phyloP scores from a whole-genome alignment of 1,284 basidiomycete species.

The Heterobasidion irregulare region DNA sequence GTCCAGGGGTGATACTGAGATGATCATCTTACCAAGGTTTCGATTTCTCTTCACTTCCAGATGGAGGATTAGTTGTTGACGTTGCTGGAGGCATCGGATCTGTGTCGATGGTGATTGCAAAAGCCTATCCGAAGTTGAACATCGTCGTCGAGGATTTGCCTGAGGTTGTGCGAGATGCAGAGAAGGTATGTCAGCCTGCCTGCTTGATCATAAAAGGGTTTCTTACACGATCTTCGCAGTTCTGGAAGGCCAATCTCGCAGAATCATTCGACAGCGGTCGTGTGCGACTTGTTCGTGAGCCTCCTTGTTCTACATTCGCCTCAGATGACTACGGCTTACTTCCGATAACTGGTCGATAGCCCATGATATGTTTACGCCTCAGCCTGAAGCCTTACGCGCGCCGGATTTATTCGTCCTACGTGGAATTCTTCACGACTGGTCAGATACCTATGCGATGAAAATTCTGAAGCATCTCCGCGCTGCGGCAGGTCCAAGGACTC shows the following conservation, averaged over 20 bases:
- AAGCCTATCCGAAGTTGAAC: constrained; percentile 13
- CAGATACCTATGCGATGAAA: no score
- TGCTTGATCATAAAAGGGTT: not conserved
- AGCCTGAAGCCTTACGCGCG: no score
- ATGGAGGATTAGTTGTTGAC: constrained; percentile 13
- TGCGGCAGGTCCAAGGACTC: no score
- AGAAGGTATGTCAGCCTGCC: not conserved
- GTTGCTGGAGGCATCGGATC: constrained; percentile 18
- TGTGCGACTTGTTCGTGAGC: constrained; percentile 11
- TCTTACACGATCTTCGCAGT: constrained; percentile 5
- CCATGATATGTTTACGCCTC: no score
- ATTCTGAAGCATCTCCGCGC: no score
- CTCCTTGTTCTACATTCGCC: no score
- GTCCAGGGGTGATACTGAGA: not conserved
- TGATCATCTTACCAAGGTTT: not conserved
- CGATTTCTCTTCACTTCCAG: constrained; percentile 12
- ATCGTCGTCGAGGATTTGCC: constrained; percentile 15
- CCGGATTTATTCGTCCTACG: no score
- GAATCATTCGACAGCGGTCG: constrained; percentile 14
- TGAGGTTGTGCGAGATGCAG: not conserved
- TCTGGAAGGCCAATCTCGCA: constrained; percentile 15
- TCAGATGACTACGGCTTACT: no score
- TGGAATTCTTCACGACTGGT: no score
- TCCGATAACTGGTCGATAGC: no score
- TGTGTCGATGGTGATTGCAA: constrained; percentile 11